Base-by-base conservation (phyloP, 2,329 filamentous ascomycete species). In the Acephala macrosclerotiorum region DNA sequence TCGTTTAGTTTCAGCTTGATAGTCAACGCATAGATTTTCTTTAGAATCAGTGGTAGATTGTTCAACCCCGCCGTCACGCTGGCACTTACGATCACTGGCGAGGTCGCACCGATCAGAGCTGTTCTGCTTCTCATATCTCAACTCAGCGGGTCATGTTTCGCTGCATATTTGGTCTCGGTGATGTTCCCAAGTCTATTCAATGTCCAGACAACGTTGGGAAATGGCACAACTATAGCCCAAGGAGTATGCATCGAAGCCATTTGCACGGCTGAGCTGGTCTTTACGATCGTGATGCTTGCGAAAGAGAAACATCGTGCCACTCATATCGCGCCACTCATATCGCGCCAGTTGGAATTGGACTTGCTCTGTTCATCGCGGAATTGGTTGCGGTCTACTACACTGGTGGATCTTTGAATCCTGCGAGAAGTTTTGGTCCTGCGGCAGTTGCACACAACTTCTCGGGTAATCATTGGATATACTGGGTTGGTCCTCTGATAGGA, bases 1-100 rank as follows among this genome's bases (percentile, higher is more conserved):
- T 71, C 68, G 8, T 78, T 78, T 53, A 77, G 76, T 5, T 77
- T 73, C 62, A 72, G 65, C n/a, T 76, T 86, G 40, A 80, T 80
- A 25, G 83, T 84, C 65, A 86, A 85, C 70, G 83, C 82, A 3
- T 86, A 84, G 84, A 79, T 84, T 1, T 86, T 86, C 72, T 86
- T 81, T 72, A 80, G 83, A 18, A 79, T 85, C 36, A 81, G 79
- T 0, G 83, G 83, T 18, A 83, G 83, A 1, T 74, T 84, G 7
- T 85, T 85, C 71, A 85, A 85, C 64, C 83, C 83, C 1, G 79
- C 79, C 26, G 64, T 66, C 11, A 66, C 64, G 6, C 53, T 63
- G n/a, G 57, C 64, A 2, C 57, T 80, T 71, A 68, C 70, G 12
- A 68, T 80, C 14, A 72, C 79, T 18, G 73, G 77, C 8, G 77